Evolutionary conservation across 192 early-diverging fungal species (phyloP).

Genomic region (Podochytrium sp.): DNA sequence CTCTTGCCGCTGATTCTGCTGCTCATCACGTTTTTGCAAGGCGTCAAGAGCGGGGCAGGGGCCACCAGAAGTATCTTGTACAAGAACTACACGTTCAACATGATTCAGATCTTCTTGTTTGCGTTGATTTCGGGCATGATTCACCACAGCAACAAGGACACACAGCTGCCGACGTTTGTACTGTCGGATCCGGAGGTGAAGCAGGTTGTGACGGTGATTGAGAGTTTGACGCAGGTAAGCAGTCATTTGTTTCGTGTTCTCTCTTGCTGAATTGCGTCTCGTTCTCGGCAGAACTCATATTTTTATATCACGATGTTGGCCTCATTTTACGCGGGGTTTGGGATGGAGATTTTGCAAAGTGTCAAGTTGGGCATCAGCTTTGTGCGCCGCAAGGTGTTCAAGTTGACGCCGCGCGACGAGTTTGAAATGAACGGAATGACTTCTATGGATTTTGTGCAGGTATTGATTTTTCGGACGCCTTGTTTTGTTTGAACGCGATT

Average conservation of each 20-base stretch:
- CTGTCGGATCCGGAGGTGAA: not conserved
- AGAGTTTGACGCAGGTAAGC: slow-evolving; percentile 6
- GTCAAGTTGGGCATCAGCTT: slow-evolving; percentile 30
- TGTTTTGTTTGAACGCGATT: not conserved
- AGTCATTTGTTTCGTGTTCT: not conserved
- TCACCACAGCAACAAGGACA: not conserved
- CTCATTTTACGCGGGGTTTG: slow-evolving; percentile 33
- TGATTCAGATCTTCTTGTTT: slow-evolving; percentile 19
- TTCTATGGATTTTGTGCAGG: slow-evolving; percentile 34
- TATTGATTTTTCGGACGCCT: not conserved
- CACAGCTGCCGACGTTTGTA: not conserved
- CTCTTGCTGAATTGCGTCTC: not conserved
- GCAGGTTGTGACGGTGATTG: slow-evolving; percentile 6
- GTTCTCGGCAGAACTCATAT: slow-evolving; percentile 22
- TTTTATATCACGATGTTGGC: slow-evolving; percentile 41
- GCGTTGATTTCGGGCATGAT: slow-evolving; percentile 7
- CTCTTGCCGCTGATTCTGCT: not conserved
- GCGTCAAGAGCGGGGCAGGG: slow-evolving; percentile 16
- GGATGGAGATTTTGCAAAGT: slow-evolving; percentile 48
- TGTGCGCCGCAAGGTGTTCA: slow-evolving; percentile 39
- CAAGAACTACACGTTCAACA: slow-evolving; percentile 10
- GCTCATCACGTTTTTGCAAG: slow-evolving; percentile 20
- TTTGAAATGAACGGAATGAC: slow-evolving; percentile 41
- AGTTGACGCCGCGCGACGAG: slow-evolving; percentile 47
- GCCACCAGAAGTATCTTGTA: slow-evolving; percentile 7